phyloP scores from a whole-genome alignment of 2,329 filamentous ascomycete genomes.

The Dactylellina sp. region DNA sequence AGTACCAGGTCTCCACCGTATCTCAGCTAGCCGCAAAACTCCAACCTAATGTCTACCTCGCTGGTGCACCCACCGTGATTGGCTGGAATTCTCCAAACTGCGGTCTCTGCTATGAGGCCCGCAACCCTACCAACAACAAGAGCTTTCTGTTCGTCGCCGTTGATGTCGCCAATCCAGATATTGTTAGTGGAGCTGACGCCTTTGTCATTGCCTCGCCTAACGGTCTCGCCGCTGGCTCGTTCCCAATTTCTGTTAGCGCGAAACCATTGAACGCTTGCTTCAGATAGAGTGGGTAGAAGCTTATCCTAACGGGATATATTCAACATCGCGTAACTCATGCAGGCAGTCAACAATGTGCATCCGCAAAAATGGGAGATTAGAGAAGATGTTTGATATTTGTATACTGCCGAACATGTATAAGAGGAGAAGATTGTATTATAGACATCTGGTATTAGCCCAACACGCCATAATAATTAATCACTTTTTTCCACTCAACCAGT shows the following conservation, averaged over 20 bases:
- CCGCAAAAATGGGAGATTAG: too few relatives aligned
- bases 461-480: too few relatives aligned
- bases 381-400: too few relatives aligned
- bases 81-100: conserved; percentile 71
- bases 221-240: conserved; percentile 6
- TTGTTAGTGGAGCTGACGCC: conserved; percentile 8
- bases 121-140: conserved; percentile 24
- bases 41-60: conserved; percentile 64
- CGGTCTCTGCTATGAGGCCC: conserved; percentile 71
- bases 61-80: conserved; percentile 68
- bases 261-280: conserved; percentile 14
- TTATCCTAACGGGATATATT: too few relatives aligned
- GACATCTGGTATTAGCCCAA: too few relatives aligned
- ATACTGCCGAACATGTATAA: too few relatives aligned
- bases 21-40: conserved; percentile 21
- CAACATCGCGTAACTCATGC: too few relatives aligned
- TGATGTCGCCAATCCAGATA: conserved; percentile 12
- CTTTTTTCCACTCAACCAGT: too few relatives aligned
- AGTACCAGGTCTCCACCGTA: conserved; percentile 1
- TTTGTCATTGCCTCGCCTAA: conserved; percentile 17
- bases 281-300: neutral
- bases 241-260: neutral
- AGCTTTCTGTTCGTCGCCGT: conserved; percentile 22
- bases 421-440: too few relatives aligned
- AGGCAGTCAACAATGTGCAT: too few relatives aligned